Evolutionary conservation across 2,329 filamentous ascomycete species (phyloP).

Genomic region (Xylaria arbuscula): DNA sequence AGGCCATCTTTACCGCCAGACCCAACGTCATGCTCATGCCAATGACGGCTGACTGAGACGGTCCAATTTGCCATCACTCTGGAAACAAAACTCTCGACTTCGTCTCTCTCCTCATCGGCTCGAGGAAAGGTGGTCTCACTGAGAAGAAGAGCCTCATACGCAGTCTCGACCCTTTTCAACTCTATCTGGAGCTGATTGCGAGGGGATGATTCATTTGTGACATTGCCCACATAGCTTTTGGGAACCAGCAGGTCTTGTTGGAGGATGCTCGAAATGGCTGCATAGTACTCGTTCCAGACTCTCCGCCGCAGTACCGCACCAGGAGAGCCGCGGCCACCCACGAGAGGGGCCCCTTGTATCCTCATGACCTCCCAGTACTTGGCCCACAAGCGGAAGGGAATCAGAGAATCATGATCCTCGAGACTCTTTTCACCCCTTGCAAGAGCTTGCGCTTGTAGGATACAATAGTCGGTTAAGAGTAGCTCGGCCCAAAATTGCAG

Average conservation of each 20-base stretch:
- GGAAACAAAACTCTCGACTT: conserved; percentile 85
- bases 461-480: conserved; percentile 78
- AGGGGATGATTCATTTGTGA: conserved; percentile 62
- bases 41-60: conserved; percentile 80
- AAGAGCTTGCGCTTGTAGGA: conserved; percentile 71
- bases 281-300: conserved; percentile 89
- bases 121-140: conserved; percentile 85
- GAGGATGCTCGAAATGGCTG: conserved; percentile 79
- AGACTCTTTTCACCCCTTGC: conserved; percentile 63
- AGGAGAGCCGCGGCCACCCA: conserved; percentile 68
- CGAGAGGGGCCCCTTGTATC: conserved; percentile 55
- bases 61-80: conserved; percentile 87
- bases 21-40: conserved; percentile 84
- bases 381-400: conserved; percentile 74
- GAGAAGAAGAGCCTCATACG: conserved; percentile 83
- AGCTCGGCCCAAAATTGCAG: conserved; percentile 83
- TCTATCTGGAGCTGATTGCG: conserved; percentile 77
- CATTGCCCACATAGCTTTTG: conserved; percentile 57
- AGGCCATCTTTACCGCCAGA: conserved; percentile 81
- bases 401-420: conserved; percentile 64
- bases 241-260: conserved; percentile 72
- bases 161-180: conserved; percentile 79
- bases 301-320: conserved; percentile 70
- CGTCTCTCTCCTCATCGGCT: conserved; percentile 79
- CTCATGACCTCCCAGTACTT: conserved; percentile 71